Base-by-base conservation (phyloP, 163 green algal species). In the Scenedesmus sp. region DNA sequence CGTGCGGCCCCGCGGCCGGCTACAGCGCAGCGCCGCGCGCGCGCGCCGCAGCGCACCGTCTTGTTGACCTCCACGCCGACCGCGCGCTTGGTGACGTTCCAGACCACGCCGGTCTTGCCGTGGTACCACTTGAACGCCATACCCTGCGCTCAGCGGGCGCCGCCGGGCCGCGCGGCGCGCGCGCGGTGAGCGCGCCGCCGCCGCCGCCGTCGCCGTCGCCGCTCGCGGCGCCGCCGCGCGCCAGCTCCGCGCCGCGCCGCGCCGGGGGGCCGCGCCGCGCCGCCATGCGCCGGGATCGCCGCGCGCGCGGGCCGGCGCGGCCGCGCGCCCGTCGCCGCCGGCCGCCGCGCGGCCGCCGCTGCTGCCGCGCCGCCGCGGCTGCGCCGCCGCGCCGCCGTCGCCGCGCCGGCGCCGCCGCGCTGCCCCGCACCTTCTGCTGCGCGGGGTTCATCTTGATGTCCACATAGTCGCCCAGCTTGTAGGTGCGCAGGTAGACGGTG, bases 51-150 rank as follows among this genome's bases (percentile, higher is more conserved):
- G 39, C 39, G 6, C 70, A 98, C 95, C 88, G 92, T 84, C 92
- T 99, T 99, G 89, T 97, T 95, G 73, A 99, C 75, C 88, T 99
- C 95, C 60, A 99, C 96, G 76, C 96, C 96, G 4, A 99, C 79
- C 33, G 96, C 93, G 42, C 96, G 92, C 92, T 98, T 98, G 81
- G 96, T 99, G 53, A 99, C 92, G 87, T 99, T 99, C 96, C 96
- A 99, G 15, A 99, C 89, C 34, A 92, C 64, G 44, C 96, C 96
- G 50, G 96, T 98, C 85, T 94, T 94, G 80, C 96, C 96, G 77
- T 99, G 96, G 92, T 99, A 99, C 86, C 91, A 97, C 91, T 99
- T 99, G 92, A 97, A 92, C 22, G 96, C 96, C 96, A 99, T 99
- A 81, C 96, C 96, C 93, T 98, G 91, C 67, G 2, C 31, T 6